These are phyloP conservation scores for Paramecium octaurelia DNA, from an alignment of 73 alveolate species.

Conservation along the genomic window DNA sequence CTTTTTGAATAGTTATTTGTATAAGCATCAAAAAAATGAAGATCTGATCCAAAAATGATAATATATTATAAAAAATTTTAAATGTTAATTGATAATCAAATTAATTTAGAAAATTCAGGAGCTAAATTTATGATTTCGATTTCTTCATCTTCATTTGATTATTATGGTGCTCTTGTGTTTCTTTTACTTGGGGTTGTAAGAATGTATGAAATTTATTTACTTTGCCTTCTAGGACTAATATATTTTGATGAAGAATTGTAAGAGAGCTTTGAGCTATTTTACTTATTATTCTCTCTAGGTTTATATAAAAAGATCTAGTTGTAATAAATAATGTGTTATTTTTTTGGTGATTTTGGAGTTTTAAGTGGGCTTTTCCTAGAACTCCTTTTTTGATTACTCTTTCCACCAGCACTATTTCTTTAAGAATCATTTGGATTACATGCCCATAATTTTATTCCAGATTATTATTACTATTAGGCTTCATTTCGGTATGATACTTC, in stretches of 20 bases:
- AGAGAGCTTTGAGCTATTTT: not conserved
- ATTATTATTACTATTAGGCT: not conserved
- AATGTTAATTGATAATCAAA: not conserved
- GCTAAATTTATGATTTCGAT: not conserved
- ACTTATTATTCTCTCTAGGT: not conserved
- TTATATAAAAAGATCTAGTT: not conserved
- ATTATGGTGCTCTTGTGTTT: not conserved
- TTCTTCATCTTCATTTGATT: not conserved
- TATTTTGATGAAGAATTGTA: not conserved
- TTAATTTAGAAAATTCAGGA: conserved; percentile 30
- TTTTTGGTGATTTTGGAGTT: not conserved
- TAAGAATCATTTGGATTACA: not conserved
- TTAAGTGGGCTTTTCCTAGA: not conserved
- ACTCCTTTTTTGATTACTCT: not conserved
- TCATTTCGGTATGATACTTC: not conserved
- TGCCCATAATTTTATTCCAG: not conserved
- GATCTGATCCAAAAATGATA: not conserved
- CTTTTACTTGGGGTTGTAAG: not conserved
- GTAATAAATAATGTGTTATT: not conserved
- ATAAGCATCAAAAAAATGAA: not conserved
- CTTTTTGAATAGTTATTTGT: not conserved
- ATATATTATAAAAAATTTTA: not conserved
- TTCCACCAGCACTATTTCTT: not conserved
- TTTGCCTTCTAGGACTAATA: not conserved
- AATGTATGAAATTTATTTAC: not conserved